phyloP scores from a whole-genome alignment of 1,284 basidiomycete species.

The Pseudozyma pruni region DNA sequence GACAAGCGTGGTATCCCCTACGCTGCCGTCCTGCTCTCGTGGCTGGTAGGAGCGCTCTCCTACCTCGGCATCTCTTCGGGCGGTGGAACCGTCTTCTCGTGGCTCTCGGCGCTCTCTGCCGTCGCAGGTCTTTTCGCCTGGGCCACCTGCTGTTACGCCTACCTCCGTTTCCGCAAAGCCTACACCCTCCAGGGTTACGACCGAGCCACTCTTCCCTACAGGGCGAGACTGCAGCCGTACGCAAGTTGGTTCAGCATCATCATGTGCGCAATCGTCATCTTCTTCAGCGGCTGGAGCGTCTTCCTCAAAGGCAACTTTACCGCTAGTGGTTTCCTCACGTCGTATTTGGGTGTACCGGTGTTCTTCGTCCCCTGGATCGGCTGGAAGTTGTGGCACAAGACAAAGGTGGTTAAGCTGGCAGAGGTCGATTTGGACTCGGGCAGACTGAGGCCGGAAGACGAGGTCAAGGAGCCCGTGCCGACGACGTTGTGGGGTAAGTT shows the following conservation, averaged over 20 bases:
- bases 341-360: conserved; percentile 78
- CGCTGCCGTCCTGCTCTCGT: conserved; percentile 76
- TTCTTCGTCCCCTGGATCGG: conserved; percentile 81
- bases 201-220: conserved; percentile 72
- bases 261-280: conserved; percentile 50
- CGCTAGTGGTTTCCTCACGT: conserved; percentile 78
- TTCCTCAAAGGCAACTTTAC: conserved; percentile 61
- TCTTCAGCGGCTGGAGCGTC: conserved; percentile 69
- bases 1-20: conserved; percentile 80
- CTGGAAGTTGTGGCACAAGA: conserved; percentile 72
- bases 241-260: conserved; percentile 51
- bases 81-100: conserved; percentile 74
- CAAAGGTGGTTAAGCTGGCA: conserved; percentile 64
- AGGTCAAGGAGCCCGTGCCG: conserved; percentile 18
- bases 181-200: conserved; percentile 74
- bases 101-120: conserved; percentile 74
- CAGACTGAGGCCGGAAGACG: conserved; percentile 31
- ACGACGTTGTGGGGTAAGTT: conserved; percentile 33
- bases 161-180: conserved; percentile 78
- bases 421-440: conserved; percentile 73
- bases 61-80: conserved; percentile 72
- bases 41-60: conserved; percentile 76
- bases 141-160: conserved; percentile 82
- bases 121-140: conserved; percentile 80
- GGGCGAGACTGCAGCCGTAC: conserved; percentile 68